A percentile compares a stretch with the other conserved stretches of the same genome.
Conservation (phyloP, 2,329 filamentous ascomycete genomes). For the Fusarium sp. region DNA sequence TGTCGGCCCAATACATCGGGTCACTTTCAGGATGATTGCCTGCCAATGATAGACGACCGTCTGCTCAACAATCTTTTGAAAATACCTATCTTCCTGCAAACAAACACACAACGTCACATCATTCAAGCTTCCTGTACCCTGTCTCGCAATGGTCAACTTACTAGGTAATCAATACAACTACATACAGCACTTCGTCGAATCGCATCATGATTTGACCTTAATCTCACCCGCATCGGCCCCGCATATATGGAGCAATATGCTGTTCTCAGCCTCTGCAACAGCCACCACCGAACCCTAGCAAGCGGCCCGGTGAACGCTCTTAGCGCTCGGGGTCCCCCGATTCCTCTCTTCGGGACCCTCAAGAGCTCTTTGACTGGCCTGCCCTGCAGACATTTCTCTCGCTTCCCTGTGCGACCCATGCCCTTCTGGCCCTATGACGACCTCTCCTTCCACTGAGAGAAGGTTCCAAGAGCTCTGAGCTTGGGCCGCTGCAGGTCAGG, state of each 20-base stretch:
- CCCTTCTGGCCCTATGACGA: conserved; percentile 29
- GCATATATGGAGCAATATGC: conserved; percentile 13
- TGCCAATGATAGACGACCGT: not conserved
- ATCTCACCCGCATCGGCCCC: conserved; percentile 25
- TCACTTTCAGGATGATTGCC: not conserved
- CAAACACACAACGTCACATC: not conserved
- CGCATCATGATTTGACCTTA: conserved; percentile 6
- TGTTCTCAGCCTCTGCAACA: conserved; percentile 39
- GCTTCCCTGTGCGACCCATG: conserved; percentile 6
- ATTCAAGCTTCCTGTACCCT: not conserved
- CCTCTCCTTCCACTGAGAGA: conserved; percentile 20
- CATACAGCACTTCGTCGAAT: not conserved
- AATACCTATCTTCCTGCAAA: not conserved
- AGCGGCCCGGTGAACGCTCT: conserved; percentile 37
- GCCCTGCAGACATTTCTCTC: conserved; percentile 39
- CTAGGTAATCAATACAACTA: conserved; percentile 3
- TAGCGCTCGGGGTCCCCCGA: conserved; percentile 46
- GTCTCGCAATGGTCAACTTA: conserved; percentile 12
- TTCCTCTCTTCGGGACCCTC: conserved; percentile 17
- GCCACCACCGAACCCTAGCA: conserved; percentile 39
- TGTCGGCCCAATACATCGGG: not conserved
- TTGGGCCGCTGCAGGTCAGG: conserved; percentile 43
- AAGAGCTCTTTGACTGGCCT: conserved; percentile 39
- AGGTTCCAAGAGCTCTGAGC: conserved; percentile 23
- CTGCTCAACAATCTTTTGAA: not conserved